phyloP scores from a whole-genome alignment of 2,329 filamentous ascomycete species.

The Nemania serpens region DNA sequence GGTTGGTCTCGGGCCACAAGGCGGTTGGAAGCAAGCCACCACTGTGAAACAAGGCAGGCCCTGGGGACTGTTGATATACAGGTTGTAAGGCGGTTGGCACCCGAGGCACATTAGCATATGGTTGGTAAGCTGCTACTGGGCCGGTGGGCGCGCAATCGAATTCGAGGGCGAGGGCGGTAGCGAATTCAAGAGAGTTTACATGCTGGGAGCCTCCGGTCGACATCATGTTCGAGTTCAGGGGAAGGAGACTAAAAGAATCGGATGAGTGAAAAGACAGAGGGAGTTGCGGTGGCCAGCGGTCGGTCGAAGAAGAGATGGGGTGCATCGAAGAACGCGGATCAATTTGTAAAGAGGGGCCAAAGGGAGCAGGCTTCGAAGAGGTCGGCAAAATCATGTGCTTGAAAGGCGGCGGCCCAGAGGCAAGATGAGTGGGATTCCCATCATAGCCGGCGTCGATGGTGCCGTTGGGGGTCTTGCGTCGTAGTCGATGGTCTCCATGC shows the following conservation, averaged over 20 bases:
- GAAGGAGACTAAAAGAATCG: slow-evolving; percentile 26
- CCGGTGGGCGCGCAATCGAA: slow-evolving; percentile 38
- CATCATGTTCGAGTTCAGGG: slow-evolving; percentile 28
- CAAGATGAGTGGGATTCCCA: slow-evolving; percentile 75
- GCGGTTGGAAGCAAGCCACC: slow-evolving; percentile 44
- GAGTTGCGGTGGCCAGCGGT: slow-evolving; percentile 33
- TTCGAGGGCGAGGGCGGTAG: slow-evolving; percentile 34
- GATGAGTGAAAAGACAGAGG: slow-evolving; percentile 22
- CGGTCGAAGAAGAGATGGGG: slow-evolving; percentile 21
- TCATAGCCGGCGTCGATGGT: slow-evolving; percentile 92
- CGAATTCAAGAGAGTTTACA: slow-evolving; percentile 30
- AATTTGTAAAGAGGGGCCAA: slow-evolving; percentile 34
- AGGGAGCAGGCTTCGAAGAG: slow-evolving; percentile 44
- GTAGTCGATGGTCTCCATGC: slow-evolving; percentile 73
- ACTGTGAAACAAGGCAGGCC: slow-evolving; percentile 48
- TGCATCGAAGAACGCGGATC: slow-evolving; percentile 32
- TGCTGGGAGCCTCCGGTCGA: slow-evolving; percentile 29
- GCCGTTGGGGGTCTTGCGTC: slow-evolving; percentile 93
- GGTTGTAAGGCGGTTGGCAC: slow-evolving; percentile 42
- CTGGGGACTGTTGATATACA: slow-evolving; percentile 44
- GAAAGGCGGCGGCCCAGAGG: slow-evolving; percentile 72
- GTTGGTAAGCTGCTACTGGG: slow-evolving; percentile 34
- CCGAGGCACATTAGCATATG: slow-evolving; percentile 36
- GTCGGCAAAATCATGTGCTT: slow-evolving; percentile 83
- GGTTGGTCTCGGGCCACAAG: slow-evolving; percentile 45